Base-by-base conservation (phyloP, 352 stramenopile species). In the Phytophthora vignae region DNA sequence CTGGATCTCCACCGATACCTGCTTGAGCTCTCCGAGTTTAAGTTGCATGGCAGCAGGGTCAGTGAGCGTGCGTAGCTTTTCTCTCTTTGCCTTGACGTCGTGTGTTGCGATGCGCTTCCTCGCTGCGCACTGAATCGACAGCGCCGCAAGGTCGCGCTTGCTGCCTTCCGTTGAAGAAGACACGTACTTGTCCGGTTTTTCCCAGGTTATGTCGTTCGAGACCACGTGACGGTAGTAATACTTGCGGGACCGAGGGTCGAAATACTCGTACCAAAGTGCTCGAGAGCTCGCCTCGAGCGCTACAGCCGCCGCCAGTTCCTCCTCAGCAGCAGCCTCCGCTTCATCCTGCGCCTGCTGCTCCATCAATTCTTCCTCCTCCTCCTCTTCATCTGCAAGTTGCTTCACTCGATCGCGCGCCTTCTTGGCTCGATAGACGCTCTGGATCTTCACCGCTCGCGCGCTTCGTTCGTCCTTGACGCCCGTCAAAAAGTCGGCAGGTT, bases 51-150 rank as follows among this genome's bases (percentile, higher is more conserved):
- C 60, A 9, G 15, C 55, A 0, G 71, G 33, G 27, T 81, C 73
- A 0, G 71, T 85, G 21, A 88, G 60, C 31, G 65, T 69, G 3
- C 55, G 72, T 8, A 88, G 42, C 9, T 79, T 52, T 9, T 61
- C 64, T 21, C 78, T 73, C 31, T 77, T 82, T 3, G 48, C 61
- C 12, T 79, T 72, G 11, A 81, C 75, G 0, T 44, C 46, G 22
- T 76, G 80, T 2, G 74, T 57, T 0, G 86, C 79, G 2, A 74
- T 61, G 1, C 73, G 68, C 53, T 86, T 82, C 11, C 86, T 67
- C 22, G 84, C 72, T 9, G 76, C 77, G 54, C 83, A 92, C 57
- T 93, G 86, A 42, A 93, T 93, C 8, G 73, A 78, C 3, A 85
- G 49, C 4, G 80, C 83, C 9, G 79, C 79, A 9, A 73, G 60